Evolutionary conservation across 139 green algal genomes (phyloP), one percentile per base, ranked within the genome.

Genomic region (Picochlorum sp.): DNA sequence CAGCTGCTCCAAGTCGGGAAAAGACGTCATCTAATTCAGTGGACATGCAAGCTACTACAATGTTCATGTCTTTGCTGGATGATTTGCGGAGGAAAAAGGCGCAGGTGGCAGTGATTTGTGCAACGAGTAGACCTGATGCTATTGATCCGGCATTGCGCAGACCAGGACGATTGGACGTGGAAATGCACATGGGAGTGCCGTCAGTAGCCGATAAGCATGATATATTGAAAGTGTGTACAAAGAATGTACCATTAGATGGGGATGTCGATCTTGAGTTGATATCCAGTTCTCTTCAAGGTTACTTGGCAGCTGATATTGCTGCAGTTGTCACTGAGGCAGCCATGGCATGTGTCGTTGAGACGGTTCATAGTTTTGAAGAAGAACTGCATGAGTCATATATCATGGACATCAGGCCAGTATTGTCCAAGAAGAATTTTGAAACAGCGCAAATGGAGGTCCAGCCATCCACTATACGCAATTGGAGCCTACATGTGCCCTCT

Each of bases 111-210:
- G 55, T 84, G 57, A 50, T 81, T 63, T 76, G 76, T 4, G 87
- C 91, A 3, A 96, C 91, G 25, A 98, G 95, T 69, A 69, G 87
- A n/a, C 87, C 91, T 5, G 88, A 96, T 57, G 64, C 84, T 2
- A 57, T 99, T 62, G 93, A 99, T 71, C 45, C 82, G 1, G 89
- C 90, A 2, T 73, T 98, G 33, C 68, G 81, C 43, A 76, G 89
- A 2, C 82, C 90, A 1, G 91, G 91, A 3, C 64, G 91, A 14
- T 96, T 96, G 53, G 87, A 95, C 63, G 70, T 84, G 5, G 90
- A 98, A 69, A 89, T 98, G 8, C 54, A 76, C 0, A 61, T 98
- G 43, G 88, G 85, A 22, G 87, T 94, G 5, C 91, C 91, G 20
- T 73, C 55, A 0, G 74, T 85, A 49, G 67, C 64, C 7, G 88